Evolutionary conservation across 208 protist species (phyloP), one percentile per base, ranked within the genome.

Genomic region (Trypanosoma lewisi): DNA sequence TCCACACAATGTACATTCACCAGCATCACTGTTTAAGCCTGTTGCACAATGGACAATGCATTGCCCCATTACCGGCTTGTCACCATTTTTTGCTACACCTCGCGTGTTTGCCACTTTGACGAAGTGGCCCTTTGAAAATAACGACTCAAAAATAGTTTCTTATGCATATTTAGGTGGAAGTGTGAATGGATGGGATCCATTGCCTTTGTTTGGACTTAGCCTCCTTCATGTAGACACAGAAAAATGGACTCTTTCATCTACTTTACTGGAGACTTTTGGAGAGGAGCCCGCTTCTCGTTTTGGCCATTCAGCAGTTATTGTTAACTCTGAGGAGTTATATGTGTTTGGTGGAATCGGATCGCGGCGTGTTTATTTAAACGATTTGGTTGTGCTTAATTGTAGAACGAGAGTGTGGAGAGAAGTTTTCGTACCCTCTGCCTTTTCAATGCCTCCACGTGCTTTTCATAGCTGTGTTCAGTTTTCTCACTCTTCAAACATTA

Each of bases 121-220:
- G 4, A 67, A 73, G 31, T 87, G 82, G 80, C 73, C 74, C 5
- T 56, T 71, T 34, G 2, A 49, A 4, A 30, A 33, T 9, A 36
- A 61, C 8, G 73, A 71, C 17, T 9, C 51, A 16, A 54, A 56
- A 34, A 56, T 37, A 19, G 60, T 50, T 25, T 60, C 68, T 11
- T 91, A 81, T 39, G 78, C 79, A 9, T 87, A 86, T 73, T 61
- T 94, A 23, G 87, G 87, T 50, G 87, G 87, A 27, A 89, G 78
- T 42, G 31, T 62, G 5, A 81, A 87, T 58, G 87, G 82, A 16
- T 67, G 70, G 27, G 69, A 77, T 33, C 82, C 84, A 4, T 55
- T 86, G 30, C 70, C 84, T 9, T 54, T 76, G 41, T 76, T 89
- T 49, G 77, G 77, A 28, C 59, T 87, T 50, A 70, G 67, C 53